Base-by-base conservation (phyloP, 164 flowering plant genomes). In the Macadamia tetraphylla region DNA sequence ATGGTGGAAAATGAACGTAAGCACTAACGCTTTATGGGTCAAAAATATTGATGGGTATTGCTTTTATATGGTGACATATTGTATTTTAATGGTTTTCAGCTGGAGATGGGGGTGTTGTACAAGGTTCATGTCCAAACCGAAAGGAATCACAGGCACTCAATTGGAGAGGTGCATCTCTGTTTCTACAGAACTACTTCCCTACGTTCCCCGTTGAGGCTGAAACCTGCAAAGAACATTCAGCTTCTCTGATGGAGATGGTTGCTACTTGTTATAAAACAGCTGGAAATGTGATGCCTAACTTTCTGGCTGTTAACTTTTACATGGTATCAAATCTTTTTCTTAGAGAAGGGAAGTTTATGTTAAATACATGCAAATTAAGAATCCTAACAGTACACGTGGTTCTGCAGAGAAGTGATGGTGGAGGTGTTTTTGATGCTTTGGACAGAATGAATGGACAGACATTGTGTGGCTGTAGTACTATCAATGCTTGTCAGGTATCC, bases 401-500 rank as follows among this genome's bases (percentile, higher is more conserved):
- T 62, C 31, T 87, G 80, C 96, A 95, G 99, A 87, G 98, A 69
- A 94, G 97, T 73, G 92, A 91, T 70, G 98, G 98, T 67, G 90
- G 88, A 58, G 98, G 98, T 52, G 95, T 88, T 68, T 92, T 92
- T 71, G 92, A 91, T 77, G 88, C 66, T 60, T 8, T 89, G 66
- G 99, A 91, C 79, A 80, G 74, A 76, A 89, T 95, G 90, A 95
- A 92, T 75, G 99, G 99, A 40, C 88, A 77, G 76, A 77, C 79
- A 57, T 49, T 95, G 65, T 95, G 99, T 67, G 98, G 93, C 17
- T 95, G 99, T 67, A 73, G 64, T 70, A 78, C 94, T 43, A 72
- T 95, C 56, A 49, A 82, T 71, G 88, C 92, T 59, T 95, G 99
- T 81, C 93, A 92, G 82, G 80, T 80, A 58, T 58, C 9, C 0